These are phyloP conservation scores for Penicillium ochrochloron DNA, from an alignment of 495 filamentous ascomycete species.

Conservation along the genomic window DNA sequence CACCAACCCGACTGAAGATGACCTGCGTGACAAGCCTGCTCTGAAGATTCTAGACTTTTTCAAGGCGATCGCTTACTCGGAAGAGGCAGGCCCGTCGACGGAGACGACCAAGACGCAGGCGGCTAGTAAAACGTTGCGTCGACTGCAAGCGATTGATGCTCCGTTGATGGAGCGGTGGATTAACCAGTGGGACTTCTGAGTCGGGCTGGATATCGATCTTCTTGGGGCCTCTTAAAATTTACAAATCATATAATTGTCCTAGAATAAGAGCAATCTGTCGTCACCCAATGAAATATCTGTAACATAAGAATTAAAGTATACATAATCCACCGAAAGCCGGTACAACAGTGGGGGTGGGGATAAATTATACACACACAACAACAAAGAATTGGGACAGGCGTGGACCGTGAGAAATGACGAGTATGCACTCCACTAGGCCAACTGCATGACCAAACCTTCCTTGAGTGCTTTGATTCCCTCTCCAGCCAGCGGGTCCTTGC, in stretches of 20 bases:
- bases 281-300: too few relatives aligned
- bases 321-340: too few relatives aligned
- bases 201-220: not conserved
- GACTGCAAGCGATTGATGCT: not conserved
- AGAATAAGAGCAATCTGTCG: too few relatives aligned
- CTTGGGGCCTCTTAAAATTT: not conserved
- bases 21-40: slow-evolving; percentile 30
- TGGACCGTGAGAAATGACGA: not conserved
- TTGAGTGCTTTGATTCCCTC: slow-evolving; percentile 27
- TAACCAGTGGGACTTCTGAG: not conserved
- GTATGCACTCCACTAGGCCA: not conserved
- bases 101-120: not conserved
- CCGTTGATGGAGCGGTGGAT: not conserved
- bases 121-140: not conserved
- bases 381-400: not conserved
- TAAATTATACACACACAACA: not conserved
- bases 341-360: not conserved
- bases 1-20: slow-evolving; percentile 15
- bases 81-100: slow-evolving; percentile 12
- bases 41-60: slow-evolving; percentile 35
- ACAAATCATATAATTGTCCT: not conserved
- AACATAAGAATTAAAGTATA: too few relatives aligned
- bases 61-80: slow-evolving; percentile 11
- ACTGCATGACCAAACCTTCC: slow-evolving; percentile 28
- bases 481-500: slow-evolving; percentile 29